Evolutionary conservation across 2,329 filamentous ascomycete genomes (phyloP), one percentile per base, ranked within the genome.

Genomic region (Aspergillus cejpii): DNA sequence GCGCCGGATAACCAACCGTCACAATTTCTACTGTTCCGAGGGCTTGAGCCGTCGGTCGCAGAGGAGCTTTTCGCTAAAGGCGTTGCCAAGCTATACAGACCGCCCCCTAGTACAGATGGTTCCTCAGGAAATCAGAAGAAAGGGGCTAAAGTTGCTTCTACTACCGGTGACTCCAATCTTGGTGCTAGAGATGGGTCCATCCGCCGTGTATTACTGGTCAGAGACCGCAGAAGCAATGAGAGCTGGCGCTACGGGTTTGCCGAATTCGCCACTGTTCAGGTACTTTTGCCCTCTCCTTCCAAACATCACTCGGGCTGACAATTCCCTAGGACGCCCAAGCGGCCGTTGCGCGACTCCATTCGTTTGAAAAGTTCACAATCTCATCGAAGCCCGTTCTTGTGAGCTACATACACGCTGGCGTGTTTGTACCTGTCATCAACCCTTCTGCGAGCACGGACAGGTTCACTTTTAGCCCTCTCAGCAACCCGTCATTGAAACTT

Each of bases 231-330:
- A 48, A 84, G 76, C 3, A 78, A 87, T 43, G 82, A 86, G 48
- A 87, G 83, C 41, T 86, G 85, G 75, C 79, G 83, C 53, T 94
- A 87, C 56, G 87, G 87, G 0, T 94, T 94, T 65, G 87, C 83
- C 1, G 87, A 94, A 63, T 94, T 90, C 61, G 83, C 80, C 56
- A 84, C 80, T 0, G 72, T 87, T 14, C 80, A 85, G 54, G 73
- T 72, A 65, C 37, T 48, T 41, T 26, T 19, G 6, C 37, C 41
- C 2, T 20, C 14, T 20, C 29, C 17, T 3, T 15, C 8, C n/a
- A n/a, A n/a, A 14, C 2, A 19, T 29, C 5, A 2, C n/a, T 21
- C 19, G 28, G 14, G 2, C 26, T 37, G 27, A 48, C 58, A 28
- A 52, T 21, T 26, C 2, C 37, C 7, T 37, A 74, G 61, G 86